Evolutionary conservation across 2,329 filamentous ascomycete genomes (phyloP), one percentile per base, ranked within the genome.

Genomic region (Chaetomium sp.): DNA sequence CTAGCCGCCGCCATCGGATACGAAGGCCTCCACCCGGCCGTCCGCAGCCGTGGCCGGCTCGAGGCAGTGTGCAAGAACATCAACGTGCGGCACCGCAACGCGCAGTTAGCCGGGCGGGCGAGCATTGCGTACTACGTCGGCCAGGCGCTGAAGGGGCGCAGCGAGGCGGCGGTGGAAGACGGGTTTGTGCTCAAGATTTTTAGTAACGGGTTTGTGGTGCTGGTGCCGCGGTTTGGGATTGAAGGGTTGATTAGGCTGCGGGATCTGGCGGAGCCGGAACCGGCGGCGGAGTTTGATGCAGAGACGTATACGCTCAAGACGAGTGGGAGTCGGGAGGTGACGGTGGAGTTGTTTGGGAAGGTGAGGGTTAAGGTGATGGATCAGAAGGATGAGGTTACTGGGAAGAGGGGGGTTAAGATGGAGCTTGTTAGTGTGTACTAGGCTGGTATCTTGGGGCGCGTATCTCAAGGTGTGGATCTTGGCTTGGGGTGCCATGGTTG

Each of bases 41-140:
- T 95, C 56, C 87, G 89, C 67, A 90, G 87, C 63, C 87, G 90
- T 61, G 84, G 85, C 62, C 89, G 91, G 64, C 85, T 99, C 54
- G 91, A 97, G 72, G 88, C 85, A 55, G 89, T 99, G 32, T 97
- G 94, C 80, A 91, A 91, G 72, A 99, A 99, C 75, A 96, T 99
- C 80, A 99, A 99, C 71, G 86, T 94, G 56, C 86, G 94, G 6
- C 94, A 99, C 72, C 89, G 94, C 67, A 99, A 99, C 71, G 94
- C 94, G 36, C 94, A 99, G 73, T 87, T 95, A 73, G 94, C 94
- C 2, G 92, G 92, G 38, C 85, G 94, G 57, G 92, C 94, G 33
- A 94, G 88, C 64, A 91, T 99, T 60, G 91, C 96, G 65, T 99
- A 97, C 75, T 99, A 97, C 69, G 94, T 99, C 49, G 94, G 94